Percentiles rank a stretch among this genome's conserved stretches.
Evolutionary conservation across 208 protist species (phyloP).

Genomic region (Eutreptiella sp.): DNA sequence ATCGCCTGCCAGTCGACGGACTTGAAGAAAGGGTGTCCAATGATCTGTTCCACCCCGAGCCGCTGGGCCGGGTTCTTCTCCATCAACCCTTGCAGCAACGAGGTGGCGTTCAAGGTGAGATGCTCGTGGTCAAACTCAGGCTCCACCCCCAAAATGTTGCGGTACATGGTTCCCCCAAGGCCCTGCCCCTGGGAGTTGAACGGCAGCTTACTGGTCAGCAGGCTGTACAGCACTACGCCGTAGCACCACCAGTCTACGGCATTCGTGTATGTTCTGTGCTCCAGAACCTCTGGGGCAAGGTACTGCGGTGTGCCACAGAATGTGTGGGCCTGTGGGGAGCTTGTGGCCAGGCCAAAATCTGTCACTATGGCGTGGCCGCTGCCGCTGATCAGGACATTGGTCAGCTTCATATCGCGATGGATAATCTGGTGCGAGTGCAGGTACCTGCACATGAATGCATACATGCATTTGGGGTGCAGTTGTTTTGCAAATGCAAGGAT

Average conservation of each 20-base stretch:
- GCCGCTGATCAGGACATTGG: constrained; percentile 21
- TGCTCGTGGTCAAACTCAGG: no score
- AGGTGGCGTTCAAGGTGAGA: no score
- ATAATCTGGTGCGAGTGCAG: constrained; percentile 35
- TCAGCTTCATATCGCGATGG: constrained; percentile 36
- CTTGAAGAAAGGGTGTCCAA: not conserved
- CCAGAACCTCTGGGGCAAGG: constrained; percentile 49
- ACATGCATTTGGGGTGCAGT: no score
- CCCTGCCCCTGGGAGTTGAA: no score
- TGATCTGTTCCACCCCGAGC: not conserved
- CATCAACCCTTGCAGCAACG: not conserved
- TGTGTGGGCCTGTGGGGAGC: no score
- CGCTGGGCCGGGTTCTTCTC: not conserved
- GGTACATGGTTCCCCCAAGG: no score
- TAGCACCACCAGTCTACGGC: constrained; percentile 64
- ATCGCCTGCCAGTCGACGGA: no score
- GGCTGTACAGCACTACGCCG: constrained; percentile 23
- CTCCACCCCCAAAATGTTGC: no score
- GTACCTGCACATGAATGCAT: no score
- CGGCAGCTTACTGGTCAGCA: constrained; percentile 33
- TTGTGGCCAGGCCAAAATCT: constrained; percentile 28
- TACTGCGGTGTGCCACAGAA: constrained; percentile 28
- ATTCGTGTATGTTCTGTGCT: constrained; percentile 42
- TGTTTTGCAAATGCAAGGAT: no score
- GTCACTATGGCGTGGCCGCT: constrained; percentile 22